These are phyloP conservation scores for Fomes fomentarius DNA, from an alignment of 1,284 basidiomycete genomes.

Conservation along the genomic window DNA sequence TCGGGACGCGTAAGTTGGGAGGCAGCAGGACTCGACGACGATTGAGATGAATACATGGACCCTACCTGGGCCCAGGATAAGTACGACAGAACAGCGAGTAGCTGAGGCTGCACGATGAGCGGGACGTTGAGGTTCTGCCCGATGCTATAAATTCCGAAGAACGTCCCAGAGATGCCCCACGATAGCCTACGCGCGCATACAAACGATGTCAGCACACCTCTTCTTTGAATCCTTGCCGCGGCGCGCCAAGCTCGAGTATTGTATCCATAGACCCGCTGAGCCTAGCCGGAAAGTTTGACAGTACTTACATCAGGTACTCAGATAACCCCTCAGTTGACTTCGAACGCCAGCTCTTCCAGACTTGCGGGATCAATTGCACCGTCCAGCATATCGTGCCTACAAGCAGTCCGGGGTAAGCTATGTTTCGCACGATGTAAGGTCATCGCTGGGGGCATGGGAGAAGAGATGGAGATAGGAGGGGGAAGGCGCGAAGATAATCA, in stretches of 20 bases:
- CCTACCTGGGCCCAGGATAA: constrained; percentile 69
- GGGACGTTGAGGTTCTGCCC: constrained; percentile 75
- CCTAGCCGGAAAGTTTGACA: no score
- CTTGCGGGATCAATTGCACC: constrained; percentile 73
- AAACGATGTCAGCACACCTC: background rate
- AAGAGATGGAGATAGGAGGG: no score
- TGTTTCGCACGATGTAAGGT: background rate
- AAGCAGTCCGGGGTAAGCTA: background rate
- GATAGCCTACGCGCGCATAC: constrained; percentile 46
- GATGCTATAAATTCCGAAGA: constrained; percentile 74
- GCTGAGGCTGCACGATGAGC: constrained; percentile 75
- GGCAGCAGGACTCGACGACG: no score
- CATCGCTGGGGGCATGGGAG: no score
- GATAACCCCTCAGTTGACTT: constrained; percentile 79
- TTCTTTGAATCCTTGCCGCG: no score
- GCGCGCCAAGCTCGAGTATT: no score
- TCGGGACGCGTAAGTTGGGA: no score
- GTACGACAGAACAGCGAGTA: constrained; percentile 65
- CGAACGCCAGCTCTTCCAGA: constrained; percentile 74
- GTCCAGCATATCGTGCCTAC: constrained; percentile 72
- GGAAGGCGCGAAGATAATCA: no score
- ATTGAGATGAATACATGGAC: background rate
- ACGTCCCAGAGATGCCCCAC: constrained; percentile 67
- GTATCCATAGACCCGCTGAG: no score
- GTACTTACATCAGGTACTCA: constrained; percentile 61